Evolutionary conservation across 2,329 filamentous ascomycete genomes (phyloP).

Genomic region (Pyrenophora tritici-repentis): DNA sequence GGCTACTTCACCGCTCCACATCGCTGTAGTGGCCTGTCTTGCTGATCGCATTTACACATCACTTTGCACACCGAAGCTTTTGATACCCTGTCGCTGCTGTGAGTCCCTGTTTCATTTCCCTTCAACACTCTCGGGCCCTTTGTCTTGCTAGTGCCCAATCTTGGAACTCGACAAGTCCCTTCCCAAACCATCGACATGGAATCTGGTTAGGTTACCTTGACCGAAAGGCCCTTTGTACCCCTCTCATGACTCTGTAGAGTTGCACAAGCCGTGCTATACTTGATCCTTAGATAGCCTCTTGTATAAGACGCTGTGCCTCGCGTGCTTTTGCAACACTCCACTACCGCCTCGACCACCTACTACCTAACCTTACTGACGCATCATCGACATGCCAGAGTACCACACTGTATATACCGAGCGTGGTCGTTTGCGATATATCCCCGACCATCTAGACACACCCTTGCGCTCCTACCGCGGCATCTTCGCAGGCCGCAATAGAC

Average conservation of each 20-base stretch:
- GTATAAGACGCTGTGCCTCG: conserved; percentile 28
- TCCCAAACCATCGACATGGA: conserved; percentile 40
- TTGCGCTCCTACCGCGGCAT: conserved; percentile 35
- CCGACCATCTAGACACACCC: conserved; percentile 41
- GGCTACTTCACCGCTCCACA: conserved; percentile 37
- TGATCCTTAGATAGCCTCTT: conserved; percentile 18
- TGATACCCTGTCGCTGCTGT: conserved; percentile 29
- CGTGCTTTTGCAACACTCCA: conserved; percentile 18
- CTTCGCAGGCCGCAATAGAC: conserved; percentile 57
- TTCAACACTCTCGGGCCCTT: conserved; percentile 33
- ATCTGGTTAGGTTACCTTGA: conserved; percentile 39
- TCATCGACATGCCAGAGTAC: conserved; percentile 47
- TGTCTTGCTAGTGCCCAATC: conserved; percentile 35
- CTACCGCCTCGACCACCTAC: conserved; percentile 8
- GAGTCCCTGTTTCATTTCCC: conserved; percentile 46
- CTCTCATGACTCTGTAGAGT: conserved; percentile 38
- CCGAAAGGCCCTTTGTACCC: conserved; percentile 43
- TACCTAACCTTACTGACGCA: conserved; percentile 38
- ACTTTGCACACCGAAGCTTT: conserved; percentile 27
- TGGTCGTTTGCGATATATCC: conserved; percentile 46
- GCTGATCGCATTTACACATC: conserved; percentile 33
- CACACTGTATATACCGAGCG: conserved; percentile 45
- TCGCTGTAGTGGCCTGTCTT: conserved; percentile 28
- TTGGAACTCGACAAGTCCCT: conserved; percentile 21
- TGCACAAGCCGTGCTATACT: conserved; percentile 31